These are phyloP conservation scores for Pythium chondricola DNA, from an alignment of 352 stramenopile genomes.

Conservation along the genomic window DNA sequence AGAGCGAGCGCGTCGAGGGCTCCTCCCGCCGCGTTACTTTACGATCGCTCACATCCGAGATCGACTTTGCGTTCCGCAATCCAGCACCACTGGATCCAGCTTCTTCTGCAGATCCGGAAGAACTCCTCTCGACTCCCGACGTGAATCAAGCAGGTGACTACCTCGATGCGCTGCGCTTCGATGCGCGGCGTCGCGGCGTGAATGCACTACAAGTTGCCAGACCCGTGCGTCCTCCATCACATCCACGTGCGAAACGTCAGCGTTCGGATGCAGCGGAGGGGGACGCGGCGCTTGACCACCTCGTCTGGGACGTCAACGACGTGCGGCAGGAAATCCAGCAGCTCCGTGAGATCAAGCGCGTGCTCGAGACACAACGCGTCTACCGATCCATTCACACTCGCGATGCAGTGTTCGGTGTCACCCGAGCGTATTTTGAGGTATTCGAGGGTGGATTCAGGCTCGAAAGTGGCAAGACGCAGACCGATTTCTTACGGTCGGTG, in stretches of 20 bases:
- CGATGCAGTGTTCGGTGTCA: neutral
- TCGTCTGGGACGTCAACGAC: conserved; percentile 9
- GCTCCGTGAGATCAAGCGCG: neutral
- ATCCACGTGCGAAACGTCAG: no score
- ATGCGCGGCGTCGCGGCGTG: no score
- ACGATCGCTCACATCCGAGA: conserved; percentile 1
- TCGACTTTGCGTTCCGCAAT: conserved; percentile 11
- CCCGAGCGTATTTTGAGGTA: conserved; percentile 4
- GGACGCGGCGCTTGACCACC: neutral
- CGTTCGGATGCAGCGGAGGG: neutral
- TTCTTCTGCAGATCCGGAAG: no score
- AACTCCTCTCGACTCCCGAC: neutral
- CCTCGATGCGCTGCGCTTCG: neutral
- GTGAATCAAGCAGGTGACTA: conserved; percentile 3
- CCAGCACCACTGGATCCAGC: neutral
- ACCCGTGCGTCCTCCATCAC: no score
- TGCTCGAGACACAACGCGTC: neutral
- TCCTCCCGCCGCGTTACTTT: neutral
- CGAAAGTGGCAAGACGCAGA: neutral
- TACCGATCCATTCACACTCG: neutral
- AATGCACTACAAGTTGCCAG: no score
- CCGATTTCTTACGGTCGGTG: conserved; percentile 2
- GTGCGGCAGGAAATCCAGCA: conserved; percentile 1
- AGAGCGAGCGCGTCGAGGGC: neutral
- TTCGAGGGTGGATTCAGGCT: conserved; percentile 4